Base-by-base conservation (phyloP, 129 eudicot genomes). In the Escallonia rubra region DNA sequence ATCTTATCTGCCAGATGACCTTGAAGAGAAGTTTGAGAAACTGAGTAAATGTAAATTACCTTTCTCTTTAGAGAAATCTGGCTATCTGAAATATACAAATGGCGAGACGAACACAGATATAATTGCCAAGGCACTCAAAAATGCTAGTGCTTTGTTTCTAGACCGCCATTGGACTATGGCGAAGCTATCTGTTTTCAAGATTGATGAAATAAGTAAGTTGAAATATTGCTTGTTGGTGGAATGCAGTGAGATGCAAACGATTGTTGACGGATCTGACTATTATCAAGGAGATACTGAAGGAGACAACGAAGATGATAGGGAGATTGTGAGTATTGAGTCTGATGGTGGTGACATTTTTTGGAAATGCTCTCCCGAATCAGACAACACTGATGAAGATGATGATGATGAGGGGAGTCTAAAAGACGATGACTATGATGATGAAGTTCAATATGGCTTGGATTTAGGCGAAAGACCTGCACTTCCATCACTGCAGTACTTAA, bases 161-260 rank as follows among this genome's bases (percentile, higher is more conserved):
- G 76, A 76, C 43, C 73, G 81, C 39, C 79, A 73, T 49, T 73
- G 81, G 76, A 73, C 66, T 53, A 49, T 73, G 38, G 41, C 46
- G 44, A 61, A 58, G 44, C 76, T 81, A 9, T 69, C 82, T 1
- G 50, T 57, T n/a, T 81, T 73, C 16, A 60, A 67, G 69, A 10
- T 44, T 12, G 47, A 54, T 44, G 68, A 67, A 15, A 40, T 69
- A 40, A 52, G 45, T 49, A 48, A 16, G 40, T 64, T 81, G 48
- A 68, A 77, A 53, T 53, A 63, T 39, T 77, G 86, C 57, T 62
- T 81, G 64, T 15, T 81, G 38, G 72, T 77, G 70, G 86, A 81
- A 49, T 81, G 86, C 68, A 77, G 69, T 59, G 79, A 81, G 79
- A 63, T 81, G 82, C 62, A n/a, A 55, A 69, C 76, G 6, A 7